phyloP scores from a whole-genome alignment of 352 stramenopile genomes.

The Pythium plurisporium region DNA sequence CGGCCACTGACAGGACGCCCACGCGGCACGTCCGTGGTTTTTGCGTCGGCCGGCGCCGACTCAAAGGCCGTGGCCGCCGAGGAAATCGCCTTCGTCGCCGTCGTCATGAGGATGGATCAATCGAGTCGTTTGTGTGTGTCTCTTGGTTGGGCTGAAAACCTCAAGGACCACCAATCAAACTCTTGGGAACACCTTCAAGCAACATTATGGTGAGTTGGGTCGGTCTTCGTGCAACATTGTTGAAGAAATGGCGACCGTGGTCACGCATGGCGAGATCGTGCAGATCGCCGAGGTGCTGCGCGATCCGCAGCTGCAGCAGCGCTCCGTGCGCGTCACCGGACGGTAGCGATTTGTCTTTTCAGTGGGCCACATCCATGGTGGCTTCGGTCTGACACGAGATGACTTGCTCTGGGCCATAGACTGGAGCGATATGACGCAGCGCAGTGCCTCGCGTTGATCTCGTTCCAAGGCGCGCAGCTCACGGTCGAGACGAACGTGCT shows the following conservation, averaged over 20 bases:
- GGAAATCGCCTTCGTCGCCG: conserved; percentile 20
- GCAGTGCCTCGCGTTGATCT: conserved; percentile 37
- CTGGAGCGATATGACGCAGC: conserved; percentile 65
- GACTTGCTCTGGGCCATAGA: conserved; percentile 14
- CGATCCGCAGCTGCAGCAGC: conserved; percentile 58
- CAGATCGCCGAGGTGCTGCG: conserved; percentile 77
- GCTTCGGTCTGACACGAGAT: too few species aligned
- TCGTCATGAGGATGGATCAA: conserved; percentile 9
- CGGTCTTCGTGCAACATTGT: conserved; percentile 27
- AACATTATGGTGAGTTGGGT: conserved; percentile 15
- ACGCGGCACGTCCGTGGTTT: conserved; percentile 30
- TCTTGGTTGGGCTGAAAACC: conserved; percentile 27
- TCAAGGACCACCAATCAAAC: conserved; percentile 25
- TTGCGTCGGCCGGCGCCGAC: conserved; percentile 12
- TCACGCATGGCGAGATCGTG: conserved; percentile 58
- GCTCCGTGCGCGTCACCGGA: conserved; percentile 72
- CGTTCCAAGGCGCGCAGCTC: conserved; percentile 61
- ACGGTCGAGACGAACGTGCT: conserved; percentile 65
- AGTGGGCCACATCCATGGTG: too few species aligned
- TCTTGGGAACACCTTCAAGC: too few species aligned
- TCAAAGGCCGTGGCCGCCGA: conserved; percentile 11
- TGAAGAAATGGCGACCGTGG: conserved; percentile 18
- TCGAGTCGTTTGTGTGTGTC: not conserved
- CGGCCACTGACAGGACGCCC: conserved; percentile 70
- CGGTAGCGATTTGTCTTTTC: conserved; percentile 27